Conservation (phyloP, 257 asterid species). For the Oldenlandia corymbosa region DNA sequence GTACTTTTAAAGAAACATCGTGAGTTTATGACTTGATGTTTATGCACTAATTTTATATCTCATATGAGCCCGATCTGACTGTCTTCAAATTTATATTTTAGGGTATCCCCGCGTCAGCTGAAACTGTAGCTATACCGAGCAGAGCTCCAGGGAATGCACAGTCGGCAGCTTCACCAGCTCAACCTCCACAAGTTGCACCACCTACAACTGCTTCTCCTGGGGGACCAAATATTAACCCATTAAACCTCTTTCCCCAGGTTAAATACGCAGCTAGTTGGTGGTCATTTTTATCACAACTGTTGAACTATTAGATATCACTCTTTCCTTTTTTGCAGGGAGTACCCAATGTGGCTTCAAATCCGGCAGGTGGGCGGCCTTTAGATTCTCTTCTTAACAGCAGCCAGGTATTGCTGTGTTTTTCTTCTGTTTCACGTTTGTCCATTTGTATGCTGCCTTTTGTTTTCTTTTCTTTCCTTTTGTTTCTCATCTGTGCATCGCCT, state of each 20-base stretch:
- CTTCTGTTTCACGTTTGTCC: too few species aligned
- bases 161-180: conserved; percentile 40
- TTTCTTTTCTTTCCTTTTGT: too few species aligned
- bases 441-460: neutral
- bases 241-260: conserved; percentile 85
- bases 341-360: conserved; percentile 52
- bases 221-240: conserved; percentile 77
- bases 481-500: too few species aligned
- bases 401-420: conserved; percentile 42
- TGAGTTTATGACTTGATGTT: neutral
- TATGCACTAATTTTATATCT: neutral
- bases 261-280: neutral
- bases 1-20: neutral
- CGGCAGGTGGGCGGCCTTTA: conserved; percentile 50
- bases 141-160: conserved; percentile 31
- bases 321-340: conserved; percentile 41
- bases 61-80: neutral
- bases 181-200: conserved; percentile 46
- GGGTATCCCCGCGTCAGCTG: conserved; percentile 77
- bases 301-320: neutral
- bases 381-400: conserved; percentile 75
- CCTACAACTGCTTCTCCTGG: conserved; percentile 44
- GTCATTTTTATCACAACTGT: neutral
- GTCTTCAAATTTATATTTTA: conserved; percentile 4
- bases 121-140: conserved; percentile 47